Conservation (phyloP, 2,329 filamentous ascomycete species). For the Aspergillus tubingensis region DNA sequence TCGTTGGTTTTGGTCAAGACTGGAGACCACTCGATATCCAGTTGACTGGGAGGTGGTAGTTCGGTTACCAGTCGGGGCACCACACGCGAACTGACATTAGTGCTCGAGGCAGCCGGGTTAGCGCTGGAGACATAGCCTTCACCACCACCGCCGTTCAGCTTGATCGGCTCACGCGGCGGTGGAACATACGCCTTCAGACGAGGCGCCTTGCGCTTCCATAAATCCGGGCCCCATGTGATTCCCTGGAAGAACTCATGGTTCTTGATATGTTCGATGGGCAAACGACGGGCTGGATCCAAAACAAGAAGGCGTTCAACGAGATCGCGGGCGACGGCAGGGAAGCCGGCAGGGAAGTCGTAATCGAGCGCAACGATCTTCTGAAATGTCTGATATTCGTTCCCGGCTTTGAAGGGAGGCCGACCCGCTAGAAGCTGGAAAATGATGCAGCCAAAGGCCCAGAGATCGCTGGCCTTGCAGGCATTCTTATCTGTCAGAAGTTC, state of each 20-base stretch:
- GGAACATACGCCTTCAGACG: slow-evolving; percentile 81
- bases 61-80: slow-evolving; percentile 88
- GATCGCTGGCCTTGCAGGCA: slow-evolving; percentile 93
- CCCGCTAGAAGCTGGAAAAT: slow-evolving; percentile 94
- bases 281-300: slow-evolving; percentile 76
- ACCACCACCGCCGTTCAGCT: slow-evolving; percentile 59
- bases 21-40: slow-evolving; percentile 98
- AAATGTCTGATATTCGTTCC: slow-evolving; percentile 94
- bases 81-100: slow-evolving; percentile 54
- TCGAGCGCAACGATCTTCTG: slow-evolving; percentile 96
- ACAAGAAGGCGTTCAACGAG: slow-evolving; percentile 88
- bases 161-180: slow-evolving; percentile 74
- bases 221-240: slow-evolving; percentile 74
- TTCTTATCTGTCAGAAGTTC: slow-evolving; percentile 96
- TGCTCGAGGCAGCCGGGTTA: slow-evolving; percentile 41
- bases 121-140: slow-evolving; percentile 48
- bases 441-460: slow-evolving; percentile 99
- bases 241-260: slow-evolving; percentile 95
- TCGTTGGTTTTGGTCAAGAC: slow-evolving; percentile 90
- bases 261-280: slow-evolving; percentile 95
- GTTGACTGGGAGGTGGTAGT: slow-evolving; percentile 89
- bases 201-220: slow-evolving; percentile 91
- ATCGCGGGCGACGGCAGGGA: slow-evolving; percentile 82
- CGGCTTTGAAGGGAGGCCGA: slow-evolving; percentile 94
- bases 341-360: slow-evolving; percentile 88